Conservation (phyloP, 192 early-diverging fungal species). For the Chytriomyces sp. region DNA sequence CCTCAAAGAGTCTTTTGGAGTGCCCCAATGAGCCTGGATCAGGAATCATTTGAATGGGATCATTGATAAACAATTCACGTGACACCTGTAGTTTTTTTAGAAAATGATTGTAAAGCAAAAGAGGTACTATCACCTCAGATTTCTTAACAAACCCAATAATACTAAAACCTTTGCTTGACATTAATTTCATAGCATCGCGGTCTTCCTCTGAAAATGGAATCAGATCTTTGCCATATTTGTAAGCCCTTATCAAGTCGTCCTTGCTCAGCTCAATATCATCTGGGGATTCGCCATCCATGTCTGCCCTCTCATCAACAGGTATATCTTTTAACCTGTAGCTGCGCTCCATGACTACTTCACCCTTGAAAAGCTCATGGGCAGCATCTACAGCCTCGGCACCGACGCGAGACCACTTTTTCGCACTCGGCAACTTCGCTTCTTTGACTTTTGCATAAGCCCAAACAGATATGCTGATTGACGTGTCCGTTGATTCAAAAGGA, state of each 20-base stretch:
- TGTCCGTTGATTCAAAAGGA: slow-evolving; percentile 40
- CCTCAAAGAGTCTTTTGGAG: slow-evolving; percentile 48
- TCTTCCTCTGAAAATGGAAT: slow-evolving; percentile 66
- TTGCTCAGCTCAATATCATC: slow-evolving; percentile 15
- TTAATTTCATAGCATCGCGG: slow-evolving; percentile 60
- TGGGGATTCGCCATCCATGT: neutral
- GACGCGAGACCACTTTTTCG: slow-evolving; percentile 67
- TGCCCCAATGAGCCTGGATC: slow-evolving; percentile 36
- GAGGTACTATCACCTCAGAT: slow-evolving; percentile 37
- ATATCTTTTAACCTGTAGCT: slow-evolving; percentile 37
- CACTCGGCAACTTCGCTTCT: slow-evolving; percentile 54
- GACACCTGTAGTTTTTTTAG: slow-evolving; percentile 46
- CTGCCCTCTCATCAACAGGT: slow-evolving; percentile 24
- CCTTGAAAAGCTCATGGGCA: slow-evolving; percentile 21
- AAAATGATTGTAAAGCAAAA: neutral
- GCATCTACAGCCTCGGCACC: slow-evolving; percentile 32
- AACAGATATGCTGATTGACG: slow-evolving; percentile 53
- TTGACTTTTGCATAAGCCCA: slow-evolving; percentile 60
- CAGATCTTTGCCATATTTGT: slow-evolving; percentile 68
- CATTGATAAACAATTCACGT: slow-evolving; percentile 56
- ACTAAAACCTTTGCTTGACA: slow-evolving; percentile 57
- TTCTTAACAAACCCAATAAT: slow-evolving; percentile 64
- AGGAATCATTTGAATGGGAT: slow-evolving; percentile 56
- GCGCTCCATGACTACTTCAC: slow-evolving; percentile 40
- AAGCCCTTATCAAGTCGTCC: slow-evolving; percentile 64